Evolutionary conservation across 768 basidiomycete genomes (phyloP), one percentile per base, ranked within the genome.

Genomic region (Pleurotus tuoliensis): DNA sequence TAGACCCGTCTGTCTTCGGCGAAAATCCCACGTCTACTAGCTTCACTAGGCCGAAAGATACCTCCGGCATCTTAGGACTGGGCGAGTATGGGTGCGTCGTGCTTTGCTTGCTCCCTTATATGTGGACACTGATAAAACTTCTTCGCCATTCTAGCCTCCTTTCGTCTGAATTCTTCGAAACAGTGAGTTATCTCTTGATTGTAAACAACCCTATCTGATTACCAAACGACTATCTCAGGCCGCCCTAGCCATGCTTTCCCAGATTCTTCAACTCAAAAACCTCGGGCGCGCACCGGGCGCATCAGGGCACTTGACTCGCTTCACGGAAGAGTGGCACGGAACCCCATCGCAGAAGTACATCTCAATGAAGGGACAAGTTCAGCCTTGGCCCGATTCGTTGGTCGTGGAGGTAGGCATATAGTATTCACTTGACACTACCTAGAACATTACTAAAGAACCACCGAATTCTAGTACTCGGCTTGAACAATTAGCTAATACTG

Each of bases 381-480:
- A 71, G 2, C 76, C 76, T 12, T 79, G 73, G 69, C 73, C 79
- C 0, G 75, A 76, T 47, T 76, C 78, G 24, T 63, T 82, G 57
- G 63, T 75, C 56, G 62, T 79, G 27, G 62, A 75, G 66, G 71
- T 73, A 56, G 37, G 65, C 64, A 5, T 45, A 12, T 52, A 25
- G 3, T 44, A 22, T 44, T 44, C 30, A 9, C 30, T 34, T 34
- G 30, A 34, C 30, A 34, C 30, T 30, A 30, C 30, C 8, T 15
- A 44, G 43, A 22, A 6, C 20, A 22, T 44, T 18, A 16, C 16
- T 44, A 13, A 22, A 3, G 20, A n/a, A 5, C 4, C 5, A 11
- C 3, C 16, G 43, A 22, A 44, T 13, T 44, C 13, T 47, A 47
- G 46, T 47, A 47, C 20, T 47, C 46, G 6, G 46, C 46, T 12